These are phyloP conservation scores for Phytophthora pisi DNA, from an alignment of 352 stramenopile species.

Conservation along the genomic window DNA sequence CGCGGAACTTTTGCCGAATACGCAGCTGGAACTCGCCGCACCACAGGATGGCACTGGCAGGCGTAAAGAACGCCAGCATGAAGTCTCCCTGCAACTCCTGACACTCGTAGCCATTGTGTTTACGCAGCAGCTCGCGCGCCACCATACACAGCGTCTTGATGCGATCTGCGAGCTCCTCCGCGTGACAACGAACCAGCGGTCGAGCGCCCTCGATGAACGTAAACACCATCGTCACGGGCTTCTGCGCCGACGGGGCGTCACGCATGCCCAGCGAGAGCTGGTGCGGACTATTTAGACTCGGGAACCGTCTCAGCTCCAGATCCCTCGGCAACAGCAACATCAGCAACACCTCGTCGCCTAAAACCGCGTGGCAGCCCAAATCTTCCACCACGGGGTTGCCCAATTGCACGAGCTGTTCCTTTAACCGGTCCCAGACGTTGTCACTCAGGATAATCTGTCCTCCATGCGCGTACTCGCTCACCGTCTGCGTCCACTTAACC, in stretches of 20 bases:
- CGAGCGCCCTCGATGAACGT: conserved; percentile 89
- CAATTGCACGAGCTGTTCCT: conserved; percentile 86
- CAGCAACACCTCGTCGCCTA: conserved; percentile 76
- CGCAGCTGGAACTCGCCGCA: conserved; percentile 85
- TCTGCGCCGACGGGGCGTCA: conserved; percentile 77
- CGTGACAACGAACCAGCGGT: conserved; percentile 80
- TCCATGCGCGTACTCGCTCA: conserved; percentile 83
- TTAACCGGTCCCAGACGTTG: conserved; percentile 85
- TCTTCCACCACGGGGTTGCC: conserved; percentile 91
- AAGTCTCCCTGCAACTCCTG: conserved; percentile 90
- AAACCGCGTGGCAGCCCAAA: conserved; percentile 72
- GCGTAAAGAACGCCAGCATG: conserved; percentile 90
- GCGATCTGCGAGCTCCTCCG: conserved; percentile 81
- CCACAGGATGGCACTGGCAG: conserved; percentile 80
- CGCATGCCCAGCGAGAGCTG: conserved; percentile 83
- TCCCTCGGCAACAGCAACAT: conserved; percentile 84
- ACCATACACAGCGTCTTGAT: conserved; percentile 88
- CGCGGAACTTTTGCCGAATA: conserved; percentile 76
- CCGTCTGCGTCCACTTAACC: conserved; percentile 86
- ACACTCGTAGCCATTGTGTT: conserved; percentile 89
- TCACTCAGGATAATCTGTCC: conserved; percentile 87
- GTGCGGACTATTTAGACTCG: conserved; percentile 71
- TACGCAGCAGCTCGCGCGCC: conserved; percentile 71
- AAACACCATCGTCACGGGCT: conserved; percentile 88
- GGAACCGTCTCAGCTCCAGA: conserved; percentile 76